These are phyloP conservation scores for Tetracladium marchalianum DNA, from an alignment of 495 filamentous ascomycete species.

Conservation along the genomic window DNA sequence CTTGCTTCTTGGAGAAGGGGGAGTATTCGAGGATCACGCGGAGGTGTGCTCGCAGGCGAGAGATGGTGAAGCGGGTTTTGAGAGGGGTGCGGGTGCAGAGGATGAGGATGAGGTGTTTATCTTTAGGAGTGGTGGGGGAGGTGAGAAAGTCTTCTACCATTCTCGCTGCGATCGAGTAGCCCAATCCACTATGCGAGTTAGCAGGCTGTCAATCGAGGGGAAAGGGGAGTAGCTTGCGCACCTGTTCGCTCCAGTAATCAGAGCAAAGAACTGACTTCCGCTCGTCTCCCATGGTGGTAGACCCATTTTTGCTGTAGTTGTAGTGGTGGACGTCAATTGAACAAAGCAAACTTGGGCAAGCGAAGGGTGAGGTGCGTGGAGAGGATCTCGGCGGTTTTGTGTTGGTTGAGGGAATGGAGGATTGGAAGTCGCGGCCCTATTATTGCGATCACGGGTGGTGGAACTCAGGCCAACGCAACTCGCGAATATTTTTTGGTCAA, in stretches of 20 bases:
- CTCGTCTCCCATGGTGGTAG: constrained; percentile 41
- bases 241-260: constrained; percentile 73
- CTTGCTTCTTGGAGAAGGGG: constrained; percentile 8
- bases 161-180: constrained; percentile 75
- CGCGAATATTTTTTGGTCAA: too few species aligned
- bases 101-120: constrained; percentile 54
- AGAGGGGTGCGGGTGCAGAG: constrained; percentile 50
- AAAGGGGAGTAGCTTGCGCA: constrained; percentile 18
- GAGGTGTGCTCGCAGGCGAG: constrained; percentile 42
- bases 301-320: constrained; percentile 10
- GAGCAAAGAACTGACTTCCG: constrained; percentile 38
- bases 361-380: too few species aligned
- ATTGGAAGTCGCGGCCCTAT: too few species aligned
- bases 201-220: constrained; percentile 8
- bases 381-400: too few species aligned
- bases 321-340: background rate
- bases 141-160: constrained; percentile 84
- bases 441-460: too few species aligned
- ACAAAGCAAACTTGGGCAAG: constrained; percentile 3
- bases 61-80: constrained; percentile 52
- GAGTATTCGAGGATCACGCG: constrained; percentile 21
- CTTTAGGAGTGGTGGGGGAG: constrained; percentile 48
- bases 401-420: too few species aligned
- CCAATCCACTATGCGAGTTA: constrained; percentile 61
- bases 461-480: too few species aligned